Evolutionary conservation across 1,139 yeast species (phyloP), one percentile per base, ranked within the genome.

Genomic region (Kodamaea sp.): DNA sequence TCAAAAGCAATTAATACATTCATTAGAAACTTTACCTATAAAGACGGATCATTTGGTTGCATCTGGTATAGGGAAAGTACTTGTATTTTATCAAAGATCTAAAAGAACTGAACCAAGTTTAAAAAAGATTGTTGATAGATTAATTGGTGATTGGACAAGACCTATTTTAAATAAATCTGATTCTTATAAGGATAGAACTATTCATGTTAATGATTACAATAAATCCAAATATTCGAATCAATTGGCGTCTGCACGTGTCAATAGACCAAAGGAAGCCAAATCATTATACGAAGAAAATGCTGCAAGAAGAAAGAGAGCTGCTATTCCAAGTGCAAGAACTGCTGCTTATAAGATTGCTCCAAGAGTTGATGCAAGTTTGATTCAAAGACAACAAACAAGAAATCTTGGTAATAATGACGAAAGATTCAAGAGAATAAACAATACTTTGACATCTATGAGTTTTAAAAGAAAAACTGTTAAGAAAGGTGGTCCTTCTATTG

Each of bases 111-210:
- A 92, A 62, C 84, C 87, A 31, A 71, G 76, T 39, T 78, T 94
- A 58, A 89, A 90, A 60, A 82, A 95, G 55, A 73, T 83, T 35
- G 98, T 96, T 6, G 97, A 92, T 58, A 80, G 82, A 57, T 70
- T 94, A 44, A 84, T 94, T 52, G 96, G 96, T 27, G 95, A 89
- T 60, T 92, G 99, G 99, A 92, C 97, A 7, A 79, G 98, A 62
- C 98, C 98, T 29, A 89, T 94, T 46, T 86, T 94, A 73, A 96
- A 95, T 50, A 84, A 95, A 46, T 84, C 95, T 2, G 97, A 92
- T 62, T 88, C 92, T 50, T 92, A 90, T 67, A 81, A 94, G 62
- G 97, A 92, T 63, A 83, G 89, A 63, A 73, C 81, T 43, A 81
- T 92, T 44, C 78, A 78, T 54, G 77, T 82, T 48, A 76, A 79